Conservation (phyloP, 192 early-diverging fungal species). For the Rhizophagus prolifer region DNA sequence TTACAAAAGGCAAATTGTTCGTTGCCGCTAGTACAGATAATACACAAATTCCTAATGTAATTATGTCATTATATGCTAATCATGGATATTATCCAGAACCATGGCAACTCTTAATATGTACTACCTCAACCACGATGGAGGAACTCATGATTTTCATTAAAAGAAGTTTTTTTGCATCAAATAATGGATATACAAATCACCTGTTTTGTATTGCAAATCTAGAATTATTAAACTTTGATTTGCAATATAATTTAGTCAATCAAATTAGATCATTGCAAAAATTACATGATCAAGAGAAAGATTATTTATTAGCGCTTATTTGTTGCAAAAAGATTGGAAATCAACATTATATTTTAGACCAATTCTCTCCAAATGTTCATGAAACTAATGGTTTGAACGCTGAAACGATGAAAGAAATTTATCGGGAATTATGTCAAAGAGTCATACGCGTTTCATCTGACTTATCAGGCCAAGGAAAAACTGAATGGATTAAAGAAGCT, state of each 20-base stretch:
- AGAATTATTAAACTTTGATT: slow-evolving; percentile 27
- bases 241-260: slow-evolving; percentile 27
- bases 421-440: slow-evolving; percentile 19
- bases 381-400: neutral
- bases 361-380: slow-evolving; percentile 12
- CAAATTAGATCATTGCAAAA: neutral
- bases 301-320: slow-evolving; percentile 28
- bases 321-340: slow-evolving; percentile 25
- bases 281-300: neutral
- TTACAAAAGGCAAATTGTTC: slow-evolving; percentile 10
- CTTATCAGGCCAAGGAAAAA: slow-evolving; percentile 27
- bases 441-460: slow-evolving; percentile 22
- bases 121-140: slow-evolving; percentile 8
- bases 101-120: slow-evolving; percentile 31
- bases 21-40: slow-evolving; percentile 29
- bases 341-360: slow-evolving; percentile 27
- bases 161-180: slow-evolving; percentile 24
- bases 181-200: slow-evolving; percentile 14
- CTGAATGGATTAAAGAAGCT: slow-evolving; percentile 21
- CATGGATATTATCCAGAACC: slow-evolving; percentile 26
- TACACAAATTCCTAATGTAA: slow-evolving; percentile 28
- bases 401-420: slow-evolving; percentile 19
- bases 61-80: slow-evolving; percentile 28
- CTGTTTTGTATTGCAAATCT: slow-evolving; percentile 31
- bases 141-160: slow-evolving; percentile 27